Conservation (phyloP, 345 rosid genomes). For the Moricandia arvensis region DNA sequence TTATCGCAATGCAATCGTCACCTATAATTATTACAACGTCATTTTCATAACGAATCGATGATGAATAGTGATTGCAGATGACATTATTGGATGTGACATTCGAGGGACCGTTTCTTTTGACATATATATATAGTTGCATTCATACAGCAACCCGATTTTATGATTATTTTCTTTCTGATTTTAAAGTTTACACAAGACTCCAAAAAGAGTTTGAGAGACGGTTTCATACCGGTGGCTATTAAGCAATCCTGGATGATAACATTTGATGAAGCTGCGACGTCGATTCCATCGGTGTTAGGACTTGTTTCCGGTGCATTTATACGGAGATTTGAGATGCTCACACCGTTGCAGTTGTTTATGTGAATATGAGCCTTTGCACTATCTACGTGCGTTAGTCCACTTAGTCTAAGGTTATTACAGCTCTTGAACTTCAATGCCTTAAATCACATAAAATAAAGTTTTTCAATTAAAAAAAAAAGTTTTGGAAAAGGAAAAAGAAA, state of each 20-base stretch:
- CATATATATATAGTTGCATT: constrained; percentile 7
- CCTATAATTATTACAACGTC: constrained; percentile 35
- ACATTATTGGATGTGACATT: constrained; percentile 32
- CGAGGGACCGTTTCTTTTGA: constrained; percentile 21
- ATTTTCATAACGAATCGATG: neutral
- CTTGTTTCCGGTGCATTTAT: constrained; percentile 41
- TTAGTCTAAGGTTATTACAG: constrained; percentile 36
- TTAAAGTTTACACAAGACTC: neutral
- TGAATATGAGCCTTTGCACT: constrained; percentile 44
- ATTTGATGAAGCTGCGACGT: constrained; percentile 33
- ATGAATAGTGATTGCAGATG: neutral
- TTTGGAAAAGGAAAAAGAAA: neutral
- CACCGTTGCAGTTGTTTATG: constrained; percentile 32
- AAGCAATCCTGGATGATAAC: constrained; percentile 30
- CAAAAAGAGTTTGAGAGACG: neutral
- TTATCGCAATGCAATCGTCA: constrained; percentile 64
- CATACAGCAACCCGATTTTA: constrained; percentile 1
- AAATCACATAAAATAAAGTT: neutral
- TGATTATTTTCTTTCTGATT: neutral
- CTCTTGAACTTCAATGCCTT: constrained; percentile 41
- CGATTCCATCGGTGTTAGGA: constrained; percentile 48
- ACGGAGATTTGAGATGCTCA: constrained; percentile 29
- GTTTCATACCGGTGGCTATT: constrained; percentile 39
- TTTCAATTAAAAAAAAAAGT: neutral
- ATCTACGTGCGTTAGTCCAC: constrained; percentile 37